phyloP scores from a whole-genome alignment of 2,329 filamentous ascomycete species.

The Claviceps arundinis region DNA sequence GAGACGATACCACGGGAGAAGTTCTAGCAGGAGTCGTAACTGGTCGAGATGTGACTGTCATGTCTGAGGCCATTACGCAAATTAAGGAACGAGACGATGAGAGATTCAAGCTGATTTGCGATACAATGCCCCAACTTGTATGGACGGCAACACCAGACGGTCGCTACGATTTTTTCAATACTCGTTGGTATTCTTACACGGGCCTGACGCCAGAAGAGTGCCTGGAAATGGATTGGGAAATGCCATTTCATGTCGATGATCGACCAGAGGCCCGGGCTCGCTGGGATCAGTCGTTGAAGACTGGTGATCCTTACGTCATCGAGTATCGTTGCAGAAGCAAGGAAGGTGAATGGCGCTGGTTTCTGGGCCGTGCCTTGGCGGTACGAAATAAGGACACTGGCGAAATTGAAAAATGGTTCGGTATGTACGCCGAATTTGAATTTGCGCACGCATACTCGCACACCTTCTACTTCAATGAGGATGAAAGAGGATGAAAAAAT shows the following conservation, averaged over 20 bases:
- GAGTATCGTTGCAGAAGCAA: constrained; percentile 58
- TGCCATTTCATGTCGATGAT: constrained; percentile 59
- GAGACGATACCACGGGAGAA: constrained; percentile 53
- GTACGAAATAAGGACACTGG: constrained; percentile 52
- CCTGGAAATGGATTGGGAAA: constrained; percentile 47
- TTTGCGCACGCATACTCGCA: too few relatives aligned
- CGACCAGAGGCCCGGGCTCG: constrained; percentile 36
- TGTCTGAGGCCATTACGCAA: constrained; percentile 53
- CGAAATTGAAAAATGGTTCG: constrained; percentile 66
- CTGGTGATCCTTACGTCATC: constrained; percentile 54
- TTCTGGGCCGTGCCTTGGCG: constrained; percentile 59
- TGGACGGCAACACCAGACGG: constrained; percentile 62
- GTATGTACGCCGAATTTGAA: constrained; percentile 19
- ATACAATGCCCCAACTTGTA: constrained; percentile 58
- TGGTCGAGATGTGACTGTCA: constrained; percentile 58
- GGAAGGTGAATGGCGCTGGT: constrained; percentile 65
- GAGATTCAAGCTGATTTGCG: constrained; percentile 63
- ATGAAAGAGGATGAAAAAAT: not conserved
- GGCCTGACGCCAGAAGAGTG: constrained; percentile 51
- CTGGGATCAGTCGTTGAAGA: constrained; percentile 51
- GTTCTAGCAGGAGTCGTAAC: constrained; percentile 62
- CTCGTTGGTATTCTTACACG: constrained; percentile 70
- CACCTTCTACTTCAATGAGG: too few relatives aligned
- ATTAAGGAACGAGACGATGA: constrained; percentile 60
- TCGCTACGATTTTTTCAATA: constrained; percentile 58